Base-by-base conservation (phyloP, 83 land plant species). In the Picea mariana region DNA sequence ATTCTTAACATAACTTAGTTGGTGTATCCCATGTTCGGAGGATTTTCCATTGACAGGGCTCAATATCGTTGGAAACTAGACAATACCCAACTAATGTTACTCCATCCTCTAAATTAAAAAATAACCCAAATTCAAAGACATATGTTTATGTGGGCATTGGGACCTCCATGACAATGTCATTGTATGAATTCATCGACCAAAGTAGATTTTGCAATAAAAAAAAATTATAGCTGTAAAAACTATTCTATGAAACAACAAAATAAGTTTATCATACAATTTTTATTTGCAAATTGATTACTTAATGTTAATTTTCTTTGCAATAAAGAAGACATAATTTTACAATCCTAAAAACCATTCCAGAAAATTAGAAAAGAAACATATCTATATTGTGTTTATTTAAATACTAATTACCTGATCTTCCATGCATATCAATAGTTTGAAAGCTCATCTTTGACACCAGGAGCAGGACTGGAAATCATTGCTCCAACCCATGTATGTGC, bases 121-220 rank as follows among this genome's bases (percentile, higher is more conserved):
- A 90, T n/a, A 91, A 87, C 40, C 99, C 99, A 76, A 95, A 96
- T 83, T 96, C 97, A 87, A 96, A 96, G 12, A 93, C 91, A 40
- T 94, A 85, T 21, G 86, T 79, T 18, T 89, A 93, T 7, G 79
- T 75, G 21, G 90, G 88, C 42, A 87, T 81, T 21, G 84, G 91
- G 18, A 92, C 90, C 73, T 93, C 91, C 76, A 87, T 79, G 1
- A 92, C 94, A 77, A 27, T 40, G 5, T 71, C 55, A 47, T 20
- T 81, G 34, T 73, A 52, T 77, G 8, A 9, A 1, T 84, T 6
- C 23, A 65, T 24, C 12, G 52, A 1, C 79, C 13, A n/a, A 8
- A 8, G 31, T 31, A 31, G 0, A 31, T 31, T 31, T 31, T 31
- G 31, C 31, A 31, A 31, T 31, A 31, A 31, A 31, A 31, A 31